Percentiles rank a stretch among this genome's conserved stretches.
Conservation (phyloP, 2,329 filamentous ascomycete genomes). For the Biscogniauxia mediterranea region DNA sequence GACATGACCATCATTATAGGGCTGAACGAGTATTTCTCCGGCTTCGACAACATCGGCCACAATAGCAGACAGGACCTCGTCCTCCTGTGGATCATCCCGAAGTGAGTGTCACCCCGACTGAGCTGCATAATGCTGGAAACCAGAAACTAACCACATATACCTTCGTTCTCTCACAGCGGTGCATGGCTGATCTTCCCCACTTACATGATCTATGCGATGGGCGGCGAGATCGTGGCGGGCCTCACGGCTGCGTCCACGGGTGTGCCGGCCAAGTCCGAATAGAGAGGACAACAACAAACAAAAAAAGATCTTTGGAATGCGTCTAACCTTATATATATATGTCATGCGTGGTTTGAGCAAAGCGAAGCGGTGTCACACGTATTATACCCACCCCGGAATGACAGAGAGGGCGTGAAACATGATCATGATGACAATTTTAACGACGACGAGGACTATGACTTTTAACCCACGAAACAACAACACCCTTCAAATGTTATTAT, state of each 20-base stretch:
- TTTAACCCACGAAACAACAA: no score
- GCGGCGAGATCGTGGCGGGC: conserved; percentile 47
- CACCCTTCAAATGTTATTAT: no score
- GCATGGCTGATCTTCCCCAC: conserved; percentile 53
- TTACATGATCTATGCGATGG: conserved; percentile 51
- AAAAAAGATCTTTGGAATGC: not conserved
- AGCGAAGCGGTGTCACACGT: not conserved
- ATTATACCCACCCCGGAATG: not conserved
- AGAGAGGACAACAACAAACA: conserved; percentile 16
- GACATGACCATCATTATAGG: conserved; percentile 35
- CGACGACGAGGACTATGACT: not conserved
- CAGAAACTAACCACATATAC: not conserved
- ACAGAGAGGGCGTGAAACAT: not conserved
- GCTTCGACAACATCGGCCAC: conserved; percentile 57
- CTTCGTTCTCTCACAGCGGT: conserved; percentile 39
- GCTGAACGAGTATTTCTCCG: conserved; percentile 56
- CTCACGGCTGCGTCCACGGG: conserved; percentile 39
- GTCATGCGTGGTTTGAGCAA: not conserved
- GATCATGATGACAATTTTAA: not conserved
- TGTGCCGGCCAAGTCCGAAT: conserved; percentile 40
- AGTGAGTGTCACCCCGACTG: conserved; percentile 9
- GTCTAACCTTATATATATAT: not conserved
- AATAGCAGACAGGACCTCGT: conserved; percentile 46
- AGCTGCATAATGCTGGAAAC: conserved; percentile 1
- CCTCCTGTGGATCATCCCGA: conserved; percentile 51